Percentiles rank a stretch among this genome's conserved stretches.
These are phyloP conservation scores for Rhodotorula toruloides DNA, from an alignment of 768 basidiomycete genomes.

Conservation along the genomic window DNA sequence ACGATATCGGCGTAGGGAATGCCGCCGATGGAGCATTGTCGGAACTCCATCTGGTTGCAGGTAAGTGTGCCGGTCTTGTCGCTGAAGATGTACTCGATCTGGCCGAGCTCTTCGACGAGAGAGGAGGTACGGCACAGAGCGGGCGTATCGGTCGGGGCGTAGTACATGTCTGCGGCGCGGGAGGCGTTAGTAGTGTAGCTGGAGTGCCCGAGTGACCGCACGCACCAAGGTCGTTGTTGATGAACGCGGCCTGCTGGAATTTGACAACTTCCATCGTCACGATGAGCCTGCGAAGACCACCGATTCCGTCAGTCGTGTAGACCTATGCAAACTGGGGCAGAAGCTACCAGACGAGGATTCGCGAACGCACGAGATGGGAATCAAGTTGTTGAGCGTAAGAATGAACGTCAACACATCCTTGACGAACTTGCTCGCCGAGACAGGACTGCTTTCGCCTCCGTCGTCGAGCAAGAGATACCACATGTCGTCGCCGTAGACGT, in stretches of 20 bases:
- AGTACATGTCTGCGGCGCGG: slow-evolving; percentile 84
- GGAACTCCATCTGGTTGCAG: slow-evolving; percentile 77
- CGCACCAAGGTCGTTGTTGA: slow-evolving; percentile 64
- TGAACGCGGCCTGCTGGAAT: slow-evolving; percentile 92
- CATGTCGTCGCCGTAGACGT: slow-evolving; percentile 78
- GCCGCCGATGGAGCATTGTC: slow-evolving; percentile 83
- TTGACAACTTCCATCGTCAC: slow-evolving; percentile 99
- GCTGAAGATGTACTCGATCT: slow-evolving; percentile 96
- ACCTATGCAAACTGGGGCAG: background rate
- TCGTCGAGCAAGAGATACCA: slow-evolving; percentile 78
- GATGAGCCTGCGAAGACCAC: slow-evolving; percentile 59
- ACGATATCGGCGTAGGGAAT: slow-evolving; percentile 83
- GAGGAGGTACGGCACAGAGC: slow-evolving; percentile 97
- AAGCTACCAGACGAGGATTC: too few species aligned
- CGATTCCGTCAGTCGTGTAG: background rate
- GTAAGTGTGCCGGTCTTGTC: slow-evolving; percentile 98
- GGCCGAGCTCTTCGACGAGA: slow-evolving; percentile 95
- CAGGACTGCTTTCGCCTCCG: slow-evolving; percentile 13
- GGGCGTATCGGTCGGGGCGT: slow-evolving; percentile 87
- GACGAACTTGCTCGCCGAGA: slow-evolving; percentile 62
- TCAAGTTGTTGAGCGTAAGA: slow-evolving; percentile 80
- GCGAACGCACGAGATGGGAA: slow-evolving; percentile 81
- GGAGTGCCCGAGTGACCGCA: too few species aligned
- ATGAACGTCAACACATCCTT: slow-evolving; percentile 99
- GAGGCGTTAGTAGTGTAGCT: slow-evolving; percentile 42